Base-by-base conservation (phyloP, 192 early-diverging fungal species). In the Diversispora epigaea region DNA sequence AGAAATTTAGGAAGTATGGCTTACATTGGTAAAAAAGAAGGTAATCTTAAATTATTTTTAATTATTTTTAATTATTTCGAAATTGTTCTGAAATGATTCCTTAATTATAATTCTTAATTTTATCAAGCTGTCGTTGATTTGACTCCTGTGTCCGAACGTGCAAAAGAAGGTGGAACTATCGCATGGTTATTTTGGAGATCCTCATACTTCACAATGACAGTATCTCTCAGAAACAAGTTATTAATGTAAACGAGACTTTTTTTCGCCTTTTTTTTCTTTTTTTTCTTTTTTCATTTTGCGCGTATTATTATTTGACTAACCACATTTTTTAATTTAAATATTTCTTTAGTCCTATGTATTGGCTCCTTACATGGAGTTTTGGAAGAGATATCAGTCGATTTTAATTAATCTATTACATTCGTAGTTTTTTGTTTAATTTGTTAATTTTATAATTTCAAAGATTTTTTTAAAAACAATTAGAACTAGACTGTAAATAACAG, bases 101-200 rank as follows among this genome's bases (percentile, higher is more conserved):
- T 12, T 39, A 14, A 43, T 44, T 44, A 61, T 55, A 9, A 7
- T 6, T 46, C 19, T 25, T 68, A 32, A 10, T 49, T 54, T 69
- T 85, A 76, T 73, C 77, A 84, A 73, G 88, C 88, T 3, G 75
- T 89, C 3, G 86, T 87, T 39, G 88, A 89, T 71, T 84, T 89
- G 84, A 81, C 85, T 58, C 46, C 80, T 40, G 77, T 86, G 39
- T 82, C 83, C 47, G 68, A 82, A 39, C 73, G 80, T 11, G 84
- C 84, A 3, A 88, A 83, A 39, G 82, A 86, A 47, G 77, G 79
- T 0, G 88, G 88, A 0, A 75, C 61, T 4, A 60, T 86, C 21
- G 86, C 88, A 9, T 89, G 88, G 88, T 49, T 89, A 49, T 82
- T 92, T 54, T 94, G 93, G 93, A 78, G 93, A 58, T 89, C 87